phyloP scores from a whole-genome alignment of 2,329 filamentous ascomycete genomes.

The Cladosporium sp. region DNA sequence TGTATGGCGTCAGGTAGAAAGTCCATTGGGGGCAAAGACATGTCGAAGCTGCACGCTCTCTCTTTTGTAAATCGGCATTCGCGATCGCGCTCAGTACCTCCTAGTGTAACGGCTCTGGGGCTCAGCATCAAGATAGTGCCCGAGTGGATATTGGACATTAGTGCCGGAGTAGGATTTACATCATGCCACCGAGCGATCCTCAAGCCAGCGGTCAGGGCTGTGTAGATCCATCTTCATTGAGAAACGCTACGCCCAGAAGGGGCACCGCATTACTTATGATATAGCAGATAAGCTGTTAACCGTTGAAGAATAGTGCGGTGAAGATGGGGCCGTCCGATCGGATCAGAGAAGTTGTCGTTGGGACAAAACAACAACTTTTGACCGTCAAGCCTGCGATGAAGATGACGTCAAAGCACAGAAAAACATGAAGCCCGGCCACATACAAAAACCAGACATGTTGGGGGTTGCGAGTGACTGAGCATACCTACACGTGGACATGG shows the following conservation, averaged over 20 bases:
- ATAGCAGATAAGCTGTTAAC: not conserved
- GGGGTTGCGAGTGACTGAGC: too few relatives aligned
- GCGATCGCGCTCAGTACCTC: not conserved
- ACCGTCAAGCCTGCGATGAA: not conserved
- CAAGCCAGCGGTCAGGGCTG: not conserved
- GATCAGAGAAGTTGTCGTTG: not conserved
- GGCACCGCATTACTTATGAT: not conserved
- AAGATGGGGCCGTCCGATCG: not conserved
- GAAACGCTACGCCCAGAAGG: not conserved
- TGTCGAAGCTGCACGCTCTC: not conserved
- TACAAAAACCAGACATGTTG: not conserved
- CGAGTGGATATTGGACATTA: not conserved
- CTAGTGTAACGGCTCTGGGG: not conserved
- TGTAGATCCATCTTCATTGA: not conserved
- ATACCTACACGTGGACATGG: not conserved
- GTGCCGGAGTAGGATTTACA: not conserved
- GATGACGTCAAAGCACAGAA: not conserved
- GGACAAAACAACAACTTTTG: not conserved
- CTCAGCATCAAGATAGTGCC: not conserved
- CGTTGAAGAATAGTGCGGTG: not conserved
- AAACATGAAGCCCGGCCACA: not conserved
- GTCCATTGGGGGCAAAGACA: not conserved
- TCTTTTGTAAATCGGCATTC: not conserved
- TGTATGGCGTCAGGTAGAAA: not conserved
- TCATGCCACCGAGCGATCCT: not conserved